Evolutionary conservation across 2,329 filamentous ascomycete species (phyloP).

Genomic region (Cladosporium sp.): DNA sequence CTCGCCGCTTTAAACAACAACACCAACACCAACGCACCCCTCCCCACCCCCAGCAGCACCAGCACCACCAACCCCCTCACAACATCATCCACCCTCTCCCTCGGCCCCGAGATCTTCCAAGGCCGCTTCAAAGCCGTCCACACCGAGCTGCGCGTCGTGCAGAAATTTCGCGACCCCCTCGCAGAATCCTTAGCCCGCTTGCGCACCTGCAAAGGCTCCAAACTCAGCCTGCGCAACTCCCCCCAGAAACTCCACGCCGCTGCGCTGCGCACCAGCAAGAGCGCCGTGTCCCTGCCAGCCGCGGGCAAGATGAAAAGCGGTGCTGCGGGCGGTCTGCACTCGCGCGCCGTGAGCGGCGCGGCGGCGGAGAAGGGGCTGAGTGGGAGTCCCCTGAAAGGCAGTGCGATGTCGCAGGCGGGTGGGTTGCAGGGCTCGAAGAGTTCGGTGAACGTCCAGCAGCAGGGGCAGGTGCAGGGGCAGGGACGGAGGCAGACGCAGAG

Average conservation of each 20-base stretch:
- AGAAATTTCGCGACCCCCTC: conserved; percentile 31
- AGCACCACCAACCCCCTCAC: conserved; percentile 11
- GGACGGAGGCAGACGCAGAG: background rate
- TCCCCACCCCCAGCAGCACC: conserved; percentile 9
- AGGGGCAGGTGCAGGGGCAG: conserved; percentile 3
- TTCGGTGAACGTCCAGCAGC: conserved; percentile 11
- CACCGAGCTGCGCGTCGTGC: conserved; percentile 30
- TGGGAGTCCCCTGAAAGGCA: conserved; percentile 13
- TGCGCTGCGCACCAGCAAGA: conserved; percentile 20
- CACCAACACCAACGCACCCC: conserved; percentile 16
- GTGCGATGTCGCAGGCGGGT: conserved; percentile 1
- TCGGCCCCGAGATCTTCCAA: conserved; percentile 32
- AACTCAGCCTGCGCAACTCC: conserved; percentile 13
- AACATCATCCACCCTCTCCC: conserved; percentile 11
- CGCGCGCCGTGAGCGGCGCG: conserved; percentile 12
- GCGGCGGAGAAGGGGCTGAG: conserved; percentile 9
- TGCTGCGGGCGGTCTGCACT: conserved; percentile 14
- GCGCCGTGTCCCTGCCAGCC: conserved; percentile 19
- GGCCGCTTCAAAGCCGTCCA: conserved; percentile 32
- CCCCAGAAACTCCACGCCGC: conserved; percentile 11
- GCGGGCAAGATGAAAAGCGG: background rate
- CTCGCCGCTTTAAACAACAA: conserved; percentile 9
- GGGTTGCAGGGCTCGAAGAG: conserved; percentile 10
- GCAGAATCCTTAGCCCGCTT: conserved; percentile 28
- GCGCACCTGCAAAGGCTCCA: conserved; percentile 17